These are phyloP conservation scores for Prunus davidiana DNA, from an alignment of 306 rosid species.

Conservation along the genomic window DNA sequence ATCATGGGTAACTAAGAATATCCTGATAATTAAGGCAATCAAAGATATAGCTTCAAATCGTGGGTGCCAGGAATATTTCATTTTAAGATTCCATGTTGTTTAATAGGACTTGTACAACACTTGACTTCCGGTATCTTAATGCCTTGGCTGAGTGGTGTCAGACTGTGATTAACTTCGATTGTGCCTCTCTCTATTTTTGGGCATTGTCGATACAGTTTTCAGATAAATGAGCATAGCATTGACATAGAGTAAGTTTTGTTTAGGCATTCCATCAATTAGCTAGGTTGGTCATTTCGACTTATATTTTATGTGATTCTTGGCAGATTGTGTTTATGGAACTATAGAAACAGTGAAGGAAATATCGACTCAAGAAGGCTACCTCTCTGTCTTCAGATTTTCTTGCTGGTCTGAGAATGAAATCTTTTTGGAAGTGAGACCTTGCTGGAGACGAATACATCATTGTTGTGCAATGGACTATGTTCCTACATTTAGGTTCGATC, in stretches of 20 bases:
- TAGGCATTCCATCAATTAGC: not conserved
- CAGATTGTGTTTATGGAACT: not conserved
- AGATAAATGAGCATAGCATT: not conserved
- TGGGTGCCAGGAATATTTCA: too few relatives aligned
- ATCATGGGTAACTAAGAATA: too few relatives aligned
- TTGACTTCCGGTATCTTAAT: too few relatives aligned
- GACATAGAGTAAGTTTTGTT: not conserved
- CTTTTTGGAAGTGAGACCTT: not conserved
- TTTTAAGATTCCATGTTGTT: too few relatives aligned
- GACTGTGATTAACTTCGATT: too few relatives aligned
- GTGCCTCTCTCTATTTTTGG: too few relatives aligned
- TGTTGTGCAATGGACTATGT: not conserved
- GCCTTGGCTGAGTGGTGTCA: too few relatives aligned
- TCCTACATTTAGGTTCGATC: not conserved
- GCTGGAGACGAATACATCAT: not conserved
- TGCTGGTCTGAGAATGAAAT: not conserved
- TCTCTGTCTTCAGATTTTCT: not conserved
- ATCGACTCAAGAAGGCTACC: not conserved
- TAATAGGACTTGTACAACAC: too few relatives aligned
- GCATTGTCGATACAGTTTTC: not conserved
- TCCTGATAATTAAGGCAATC: too few relatives aligned
- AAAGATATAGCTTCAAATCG: too few relatives aligned
- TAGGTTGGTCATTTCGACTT: not conserved
- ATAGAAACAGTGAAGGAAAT: not conserved
- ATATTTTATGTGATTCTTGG: not conserved